phyloP scores from a whole-genome alignment of 768 basidiomycete species.

The Psilocybe sp. region DNA sequence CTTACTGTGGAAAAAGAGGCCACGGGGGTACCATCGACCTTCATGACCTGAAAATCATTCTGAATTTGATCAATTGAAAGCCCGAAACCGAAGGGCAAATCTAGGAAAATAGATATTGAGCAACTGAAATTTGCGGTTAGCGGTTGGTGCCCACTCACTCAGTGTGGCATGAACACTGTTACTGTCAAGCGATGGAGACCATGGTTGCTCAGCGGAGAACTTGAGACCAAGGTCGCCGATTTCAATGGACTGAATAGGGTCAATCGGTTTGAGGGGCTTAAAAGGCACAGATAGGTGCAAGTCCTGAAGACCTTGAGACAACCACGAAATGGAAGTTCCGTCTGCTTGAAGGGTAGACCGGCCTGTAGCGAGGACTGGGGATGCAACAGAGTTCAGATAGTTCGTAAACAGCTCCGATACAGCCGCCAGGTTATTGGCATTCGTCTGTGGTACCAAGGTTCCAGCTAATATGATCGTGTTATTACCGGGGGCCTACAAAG shows the following conservation, averaged over 20 bases:
- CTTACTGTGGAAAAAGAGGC: conserved; percentile 60
- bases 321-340: conserved; percentile 60
- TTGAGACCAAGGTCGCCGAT: conserved; percentile 58
- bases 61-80: conserved; percentile 56
- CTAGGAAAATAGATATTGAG: conserved; percentile 28
- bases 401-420: conserved; percentile 67
- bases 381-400: conserved; percentile 62
- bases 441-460: conserved; percentile 50
- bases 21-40: conserved; percentile 42
- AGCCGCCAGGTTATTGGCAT: conserved; percentile 38
- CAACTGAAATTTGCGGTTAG: neutral
- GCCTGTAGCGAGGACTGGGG: conserved; percentile 59
- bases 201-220: conserved; percentile 53
- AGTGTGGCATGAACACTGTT: conserved; percentile 58
- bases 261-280: conserved; percentile 44
- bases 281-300: conserved; percentile 66
- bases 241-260: conserved; percentile 61
- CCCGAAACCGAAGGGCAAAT: conserved; percentile 70
- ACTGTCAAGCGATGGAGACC: conserved; percentile 56
- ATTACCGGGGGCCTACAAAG: conserved; percentile 41
- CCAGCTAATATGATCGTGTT: conserved; percentile 63
- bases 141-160: conserved; percentile 31
- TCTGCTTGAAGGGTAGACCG: conserved; percentile 56
- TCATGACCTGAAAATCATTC: conserved; percentile 63
- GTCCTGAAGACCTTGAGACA: conserved; percentile 55